Base-by-base conservation (phyloP, 176 grass and related monocot species). In the Echinochloa phyllopogon region DNA sequence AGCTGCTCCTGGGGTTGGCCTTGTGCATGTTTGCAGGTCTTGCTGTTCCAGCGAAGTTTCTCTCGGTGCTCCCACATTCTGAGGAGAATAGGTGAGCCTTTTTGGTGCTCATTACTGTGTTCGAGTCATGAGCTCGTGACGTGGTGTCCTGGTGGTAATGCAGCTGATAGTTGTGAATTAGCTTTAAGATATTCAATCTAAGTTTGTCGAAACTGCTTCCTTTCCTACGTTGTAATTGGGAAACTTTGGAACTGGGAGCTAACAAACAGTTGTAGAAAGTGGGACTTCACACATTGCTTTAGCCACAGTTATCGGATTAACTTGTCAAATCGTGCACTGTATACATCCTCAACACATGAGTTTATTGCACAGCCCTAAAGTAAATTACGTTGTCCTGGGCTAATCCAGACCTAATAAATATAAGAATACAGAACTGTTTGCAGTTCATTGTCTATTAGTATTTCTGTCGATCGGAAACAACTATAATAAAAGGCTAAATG, bases 1-100 rank as follows among this genome's bases (percentile, higher is more conserved):
- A 96, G 85, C 83, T 99, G 60, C 89, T 99, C 25, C 4, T 99
- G 81, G 96, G 96, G 40, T 69, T 99, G 69, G 72, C 49, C 53
- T 87, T 99, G 36, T 96, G 93, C 84, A 83, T 94, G 66, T 99
- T 91, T 89, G 91, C 93, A 0, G 93, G 91, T 69, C 83, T 99
- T 38, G 71, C 91, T 73, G 91, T 91, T 57, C 96, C 96, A 39
- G 57, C 83, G 0, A 99, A 96, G 49, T 96, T 94, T 47, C 82
- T 66, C 73, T 99, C 93, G 0, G 90, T 96, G 69, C 78, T 96
- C 39, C 91, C 93, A 41, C 89, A 96, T 70, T 99, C 96, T 0
- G 93, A 99, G 66, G 96, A 94, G 84, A 99, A 99, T 86, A 99
- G 93, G 93, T 96, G 74, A 33, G 53, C 37, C 36, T 44, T 53